These are phyloP conservation scores for Paramecium octaurelia DNA, from an alignment of 73 alveolate species.

Conservation along the genomic window DNA sequence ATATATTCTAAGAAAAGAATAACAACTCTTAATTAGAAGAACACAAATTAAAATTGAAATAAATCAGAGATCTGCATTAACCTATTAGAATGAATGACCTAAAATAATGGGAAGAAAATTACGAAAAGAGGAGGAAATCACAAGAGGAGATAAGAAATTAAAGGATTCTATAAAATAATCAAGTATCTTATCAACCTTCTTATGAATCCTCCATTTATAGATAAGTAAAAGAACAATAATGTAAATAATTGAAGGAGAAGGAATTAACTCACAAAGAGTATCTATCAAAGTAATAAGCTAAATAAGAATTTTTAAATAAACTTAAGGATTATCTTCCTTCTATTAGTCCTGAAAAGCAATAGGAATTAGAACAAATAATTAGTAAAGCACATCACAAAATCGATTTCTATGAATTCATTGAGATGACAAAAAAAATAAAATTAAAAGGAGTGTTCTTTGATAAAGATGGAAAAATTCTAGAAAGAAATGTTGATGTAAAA, in stretches of 20 bases:
- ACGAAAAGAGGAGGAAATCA: neutral
- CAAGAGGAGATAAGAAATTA: neutral
- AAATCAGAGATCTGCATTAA: constrained; percentile 9
- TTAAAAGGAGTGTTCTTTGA: constrained; percentile 31
- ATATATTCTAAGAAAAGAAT: neutral
- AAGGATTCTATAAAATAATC: neutral
- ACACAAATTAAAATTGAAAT: neutral
- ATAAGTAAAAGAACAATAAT: neutral
- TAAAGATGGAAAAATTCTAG: neutral
- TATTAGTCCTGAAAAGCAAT: neutral
- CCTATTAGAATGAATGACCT: constrained; percentile 2
- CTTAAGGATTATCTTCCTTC: neutral
- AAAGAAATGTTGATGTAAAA: constrained; percentile 26
- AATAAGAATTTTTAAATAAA: neutral
- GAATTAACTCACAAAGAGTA: neutral
- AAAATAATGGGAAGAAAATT: constrained; percentile 22
- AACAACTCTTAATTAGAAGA: neutral
- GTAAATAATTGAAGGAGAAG: neutral
- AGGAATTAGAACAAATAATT: neutral
- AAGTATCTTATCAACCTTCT: neutral
- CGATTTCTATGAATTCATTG: constrained; percentile 14
- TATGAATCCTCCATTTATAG: neutral
- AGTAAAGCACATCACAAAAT: neutral
- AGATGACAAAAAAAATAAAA: constrained; percentile 22
- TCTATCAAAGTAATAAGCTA: neutral